Conservation (phyloP, 345 rosid genomes). For the Gossypium mustelinum region DNA sequence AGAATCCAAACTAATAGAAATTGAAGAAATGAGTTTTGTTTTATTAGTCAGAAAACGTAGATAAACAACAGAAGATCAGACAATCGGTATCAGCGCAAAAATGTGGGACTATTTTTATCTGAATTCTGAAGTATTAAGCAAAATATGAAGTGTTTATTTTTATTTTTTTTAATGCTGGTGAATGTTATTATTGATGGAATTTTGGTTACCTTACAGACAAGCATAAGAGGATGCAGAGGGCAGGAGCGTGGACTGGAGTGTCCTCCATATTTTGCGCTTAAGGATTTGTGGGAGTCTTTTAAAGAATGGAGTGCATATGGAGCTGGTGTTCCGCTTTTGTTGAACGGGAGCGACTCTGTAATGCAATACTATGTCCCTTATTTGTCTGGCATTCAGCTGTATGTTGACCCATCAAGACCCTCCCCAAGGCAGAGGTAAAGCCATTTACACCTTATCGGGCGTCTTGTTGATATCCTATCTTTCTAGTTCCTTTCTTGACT, state of each 20-base stretch:
- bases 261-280: conserved; percentile 51
- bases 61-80: not conserved
- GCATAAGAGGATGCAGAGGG: conserved; percentile 29
- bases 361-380: conserved; percentile 90
- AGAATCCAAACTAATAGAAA: not conserved
- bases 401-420: conserved; percentile 47
- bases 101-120: not conserved
- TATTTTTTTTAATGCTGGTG: not conserved
- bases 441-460: not conserved
- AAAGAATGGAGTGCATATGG: conserved; percentile 98
- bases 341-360: conserved; percentile 69
- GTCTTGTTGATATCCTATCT: not conserved
- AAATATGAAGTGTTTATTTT: not conserved
- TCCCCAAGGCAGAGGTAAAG: conserved; percentile 51
- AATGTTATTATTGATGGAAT: conserved; percentile 1
- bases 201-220: conserved; percentile 35
- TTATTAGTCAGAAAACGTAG: no score
- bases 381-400: conserved; percentile 88
- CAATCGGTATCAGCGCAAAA: not conserved
- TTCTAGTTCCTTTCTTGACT: not conserved
- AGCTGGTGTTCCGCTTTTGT: conserved; percentile 73
- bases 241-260: conserved; percentile 24
- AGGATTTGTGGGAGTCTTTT: conserved; percentile 85
- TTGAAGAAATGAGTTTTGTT: not conserved
- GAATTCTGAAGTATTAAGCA: not conserved